phyloP scores from a whole-genome alignment of 2,329 filamentous ascomycete species.

The Aspergillus persii region DNA sequence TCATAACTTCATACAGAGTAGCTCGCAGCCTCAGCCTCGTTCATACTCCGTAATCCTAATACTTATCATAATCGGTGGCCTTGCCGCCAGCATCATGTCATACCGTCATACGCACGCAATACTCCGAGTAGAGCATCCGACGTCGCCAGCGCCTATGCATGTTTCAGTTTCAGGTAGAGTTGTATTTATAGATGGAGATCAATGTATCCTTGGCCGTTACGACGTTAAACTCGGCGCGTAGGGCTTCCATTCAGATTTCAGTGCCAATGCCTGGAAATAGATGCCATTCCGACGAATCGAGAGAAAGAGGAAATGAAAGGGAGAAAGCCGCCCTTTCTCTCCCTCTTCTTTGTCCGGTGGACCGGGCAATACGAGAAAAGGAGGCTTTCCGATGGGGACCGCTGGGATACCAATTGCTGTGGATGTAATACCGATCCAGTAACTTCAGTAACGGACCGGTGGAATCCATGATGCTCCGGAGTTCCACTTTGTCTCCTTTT shows the following conservation, averaged over 20 bases:
- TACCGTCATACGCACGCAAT: not conserved
- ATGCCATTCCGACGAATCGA: not conserved
- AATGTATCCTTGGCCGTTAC: not conserved
- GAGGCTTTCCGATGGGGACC: not conserved
- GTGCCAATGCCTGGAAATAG: not conserved
- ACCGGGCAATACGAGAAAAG: not conserved
- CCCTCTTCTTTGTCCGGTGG: not conserved
- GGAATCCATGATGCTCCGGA: not conserved
- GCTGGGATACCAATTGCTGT: not conserved
- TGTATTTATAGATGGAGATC: not conserved
- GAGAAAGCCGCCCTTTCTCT: not conserved
- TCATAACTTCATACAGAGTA: not conserved
- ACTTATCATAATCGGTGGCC: not conserved
- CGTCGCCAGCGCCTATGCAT: constrained; percentile 3
- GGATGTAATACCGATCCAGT: not conserved
- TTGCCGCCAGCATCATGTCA: not conserved
- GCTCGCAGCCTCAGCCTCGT: not conserved
- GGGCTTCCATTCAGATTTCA: too few species aligned
- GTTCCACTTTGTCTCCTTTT: constrained; percentile 12
- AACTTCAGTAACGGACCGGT: not conserved
- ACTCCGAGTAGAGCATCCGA: not conserved
- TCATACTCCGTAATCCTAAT: not conserved
- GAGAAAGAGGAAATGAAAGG: not conserved
- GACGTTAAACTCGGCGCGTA: not conserved
- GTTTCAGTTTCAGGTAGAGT: constrained; percentile 9